A percentile compares a stretch with the other conserved stretches of the same genome.
These are phyloP conservation scores for Colletotrichum acutatum DNA, from an alignment of 2,329 filamentous ascomycete genomes.

Conservation along the genomic window DNA sequence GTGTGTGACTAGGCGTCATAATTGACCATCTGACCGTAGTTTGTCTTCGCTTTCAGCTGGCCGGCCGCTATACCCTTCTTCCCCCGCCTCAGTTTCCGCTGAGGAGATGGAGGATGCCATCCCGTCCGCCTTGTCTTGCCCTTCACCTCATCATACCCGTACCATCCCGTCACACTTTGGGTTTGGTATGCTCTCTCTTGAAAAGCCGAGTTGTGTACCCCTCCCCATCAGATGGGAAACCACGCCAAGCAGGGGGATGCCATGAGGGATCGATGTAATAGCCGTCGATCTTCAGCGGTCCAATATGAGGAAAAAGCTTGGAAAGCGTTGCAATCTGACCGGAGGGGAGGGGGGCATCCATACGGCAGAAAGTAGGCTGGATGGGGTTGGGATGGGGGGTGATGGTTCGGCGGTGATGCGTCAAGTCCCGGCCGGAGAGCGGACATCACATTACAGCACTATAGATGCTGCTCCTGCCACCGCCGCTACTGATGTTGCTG, in stretches of 20 bases:
- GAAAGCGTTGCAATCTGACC: neutral
- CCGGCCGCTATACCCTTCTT: neutral
- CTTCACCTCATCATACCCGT: neutral
- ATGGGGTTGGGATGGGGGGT: neutral
- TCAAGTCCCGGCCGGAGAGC: neutral
- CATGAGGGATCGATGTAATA: neutral
- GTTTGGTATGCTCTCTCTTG: neutral
- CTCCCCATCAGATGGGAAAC: neutral
- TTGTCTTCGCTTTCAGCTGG: neutral
- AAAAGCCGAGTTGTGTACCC: neutral
- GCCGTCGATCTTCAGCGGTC: neutral
- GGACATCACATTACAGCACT: neutral
- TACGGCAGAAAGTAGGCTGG: neutral
- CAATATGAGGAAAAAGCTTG: neutral
- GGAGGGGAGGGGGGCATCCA: neutral
- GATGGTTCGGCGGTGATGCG: neutral
- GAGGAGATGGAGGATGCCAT: neutral
- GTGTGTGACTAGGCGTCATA: neutral
- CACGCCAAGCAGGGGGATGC: slow-evolving; percentile 2
- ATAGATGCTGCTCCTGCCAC: neutral
- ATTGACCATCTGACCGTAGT: neutral
- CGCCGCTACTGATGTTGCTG: neutral
- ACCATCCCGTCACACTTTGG: neutral
- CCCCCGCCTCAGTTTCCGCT: neutral
- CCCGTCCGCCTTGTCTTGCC: neutral